phyloP scores from a whole-genome alignment of 768 basidiomycete genomes.

The Terana coerulea region DNA sequence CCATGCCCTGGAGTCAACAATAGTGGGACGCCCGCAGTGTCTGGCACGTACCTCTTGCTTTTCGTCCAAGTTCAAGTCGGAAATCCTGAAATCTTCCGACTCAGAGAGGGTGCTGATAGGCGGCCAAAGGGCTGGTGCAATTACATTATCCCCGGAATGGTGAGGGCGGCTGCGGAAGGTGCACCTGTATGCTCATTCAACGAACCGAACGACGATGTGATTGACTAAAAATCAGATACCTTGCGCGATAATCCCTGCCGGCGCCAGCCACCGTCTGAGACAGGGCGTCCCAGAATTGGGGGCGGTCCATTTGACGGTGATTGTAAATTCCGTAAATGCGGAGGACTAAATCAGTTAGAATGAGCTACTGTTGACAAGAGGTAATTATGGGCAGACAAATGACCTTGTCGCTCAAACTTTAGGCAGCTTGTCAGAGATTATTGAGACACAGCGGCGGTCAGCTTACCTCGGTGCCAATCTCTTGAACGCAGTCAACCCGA shows the following conservation, averaged over 20 bases:
- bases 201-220: too few relatives aligned
- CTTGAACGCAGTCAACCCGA: slow-evolving; percentile 22
- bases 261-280: slow-evolving; percentile 36
- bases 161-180: slow-evolving; percentile 35
- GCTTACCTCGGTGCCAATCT: slow-evolving; percentile 19
- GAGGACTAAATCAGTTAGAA: slow-evolving; percentile 30
- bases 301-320: slow-evolving; percentile 40
- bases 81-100: too few relatives aligned
- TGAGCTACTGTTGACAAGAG: neutral
- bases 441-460: neutral
- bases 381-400: too few relatives aligned
- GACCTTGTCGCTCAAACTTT: slow-evolving; percentile 40
- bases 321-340: slow-evolving; percentile 49
- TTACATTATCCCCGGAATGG: slow-evolving; percentile 36
- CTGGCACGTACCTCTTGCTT: slow-evolving; percentile 38
- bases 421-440: neutral
- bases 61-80: slow-evolving; percentile 40
- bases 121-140: slow-evolving; percentile 50
- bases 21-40: neutral
- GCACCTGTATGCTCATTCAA: slow-evolving; percentile 47
- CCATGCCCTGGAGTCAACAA: too few relatives aligned
- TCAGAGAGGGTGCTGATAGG: too few relatives aligned
- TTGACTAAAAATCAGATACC: slow-evolving; percentile 38
- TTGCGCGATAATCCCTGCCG: slow-evolving; percentile 48
- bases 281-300: slow-evolving; percentile 42